Evolutionary conservation across 345 rosid species (phyloP), one percentile per base, ranked within the genome.

Genomic region (Linum usitatissimum): DNA sequence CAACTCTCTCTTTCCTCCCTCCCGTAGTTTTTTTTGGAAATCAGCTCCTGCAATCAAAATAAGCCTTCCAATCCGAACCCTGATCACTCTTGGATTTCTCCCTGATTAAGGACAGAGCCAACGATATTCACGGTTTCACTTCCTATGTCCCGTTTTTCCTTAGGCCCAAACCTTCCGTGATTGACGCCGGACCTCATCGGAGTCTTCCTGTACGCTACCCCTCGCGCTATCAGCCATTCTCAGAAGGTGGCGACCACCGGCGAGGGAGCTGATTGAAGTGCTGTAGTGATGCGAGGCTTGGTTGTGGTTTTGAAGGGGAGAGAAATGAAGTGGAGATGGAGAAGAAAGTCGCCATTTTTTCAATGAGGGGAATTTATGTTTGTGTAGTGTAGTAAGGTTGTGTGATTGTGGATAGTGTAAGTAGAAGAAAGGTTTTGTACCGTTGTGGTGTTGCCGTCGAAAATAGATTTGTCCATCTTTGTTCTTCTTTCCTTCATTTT

Each of bases 111-210:
- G 87, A 87, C 73, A 92, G 76, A 66, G 96, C 95, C 6, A 92
- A 91, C 4, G 85, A 80, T 5, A 85, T 66, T 96, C 98, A 89
- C 53, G 96, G 96, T 80, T 92, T 92, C 70, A 89, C 76, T 79
- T 51, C 73, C 76, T 59, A 92, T 85, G 79, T 87, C 81, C 18
- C 90, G 76, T 53, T 73, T 74, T 12, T 95, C 98, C 55, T 73
- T 57, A 92, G 85, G 9, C 96, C 98, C 17, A 92, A 67, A 38
- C 98, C 96, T 76, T 87, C 91, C 0, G 71, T 66, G 30, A 85
- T n/a, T 86, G 7, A 73, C 10, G 5, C 78, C 86, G 4, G 93
- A 93, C 67, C 71, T 80, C 14, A 82, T 75, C 2, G 81, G 74
- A 38, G 91, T 73, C 71, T 87, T 86, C 68, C 70, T n/a, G 17